phyloP scores from a whole-genome alignment of 208 protist species.

The Leishmania aethiopica region DNA sequence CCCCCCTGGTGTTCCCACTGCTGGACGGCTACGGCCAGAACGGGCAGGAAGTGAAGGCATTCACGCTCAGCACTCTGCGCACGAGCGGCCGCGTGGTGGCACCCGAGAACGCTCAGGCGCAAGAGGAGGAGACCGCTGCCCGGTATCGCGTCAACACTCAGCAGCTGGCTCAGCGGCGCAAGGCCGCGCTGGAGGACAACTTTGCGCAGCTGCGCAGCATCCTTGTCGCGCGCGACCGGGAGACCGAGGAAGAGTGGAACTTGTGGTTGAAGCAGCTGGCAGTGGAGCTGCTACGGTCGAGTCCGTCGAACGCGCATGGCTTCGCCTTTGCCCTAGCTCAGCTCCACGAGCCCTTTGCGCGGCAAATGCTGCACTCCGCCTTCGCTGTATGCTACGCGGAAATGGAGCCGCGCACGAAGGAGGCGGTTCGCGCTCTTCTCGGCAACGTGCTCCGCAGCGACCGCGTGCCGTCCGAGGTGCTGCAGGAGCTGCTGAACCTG shows the following conservation, averaged over 20 bases:
- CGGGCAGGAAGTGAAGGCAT: conserved; percentile 44
- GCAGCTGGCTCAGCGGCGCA: conserved; percentile 38
- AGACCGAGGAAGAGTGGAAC: conserved; percentile 86
- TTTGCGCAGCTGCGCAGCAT: conserved; percentile 63
- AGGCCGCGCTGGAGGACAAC: conserved; percentile 43
- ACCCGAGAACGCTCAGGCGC: conserved; percentile 21
- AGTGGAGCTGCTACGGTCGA: conserved; percentile 84
- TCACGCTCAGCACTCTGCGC: conserved; percentile 40
- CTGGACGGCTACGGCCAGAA: conserved; percentile 68
- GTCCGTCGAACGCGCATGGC: conserved; percentile 73
- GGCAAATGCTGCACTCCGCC: conserved; percentile 87
- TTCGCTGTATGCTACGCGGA: conserved; percentile 87
- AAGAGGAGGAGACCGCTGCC: conserved; percentile 35
- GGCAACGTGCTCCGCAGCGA: conserved; percentile 71
- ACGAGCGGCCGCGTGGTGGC: conserved; percentile 50
- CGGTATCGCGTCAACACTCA: conserved; percentile 39
- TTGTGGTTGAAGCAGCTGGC: conserved; percentile 81
- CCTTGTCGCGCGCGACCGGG: conserved; percentile 54
- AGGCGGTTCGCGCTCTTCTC: conserved; percentile 61
- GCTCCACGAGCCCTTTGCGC: conserved; percentile 88
- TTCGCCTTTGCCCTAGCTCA: conserved; percentile 79
- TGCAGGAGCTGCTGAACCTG: conserved; percentile 96
- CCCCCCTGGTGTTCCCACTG: conserved; percentile 66
- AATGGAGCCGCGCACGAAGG: conserved; percentile 62
- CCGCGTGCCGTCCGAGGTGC: conserved; percentile 85